Conservation (phyloP, 2,329 filamentous ascomycete genomes). For the Didymella pinodella region DNA sequence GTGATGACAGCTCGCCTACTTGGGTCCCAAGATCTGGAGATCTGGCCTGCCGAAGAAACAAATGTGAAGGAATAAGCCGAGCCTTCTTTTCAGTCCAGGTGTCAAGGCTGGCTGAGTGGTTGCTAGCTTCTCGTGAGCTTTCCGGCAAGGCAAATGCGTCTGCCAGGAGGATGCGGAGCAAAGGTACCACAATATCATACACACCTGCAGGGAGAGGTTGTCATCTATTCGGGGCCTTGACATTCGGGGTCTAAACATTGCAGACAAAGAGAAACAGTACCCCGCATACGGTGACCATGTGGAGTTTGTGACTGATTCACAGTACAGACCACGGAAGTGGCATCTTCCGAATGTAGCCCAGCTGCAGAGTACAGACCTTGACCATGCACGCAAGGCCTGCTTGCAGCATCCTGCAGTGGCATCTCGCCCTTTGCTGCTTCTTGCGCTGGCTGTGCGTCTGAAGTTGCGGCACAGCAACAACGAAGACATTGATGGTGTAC, state of each 20-base stretch:
- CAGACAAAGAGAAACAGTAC: background rate
- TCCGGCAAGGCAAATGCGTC: background rate
- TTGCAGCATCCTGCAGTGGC: conserved; percentile 1
- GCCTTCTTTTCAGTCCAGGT: background rate
- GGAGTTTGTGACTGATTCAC: background rate
- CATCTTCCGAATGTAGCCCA: conserved; percentile 7
- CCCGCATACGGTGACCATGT: conserved; percentile 11
- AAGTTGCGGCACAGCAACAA: background rate
- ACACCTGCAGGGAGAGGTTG: background rate
- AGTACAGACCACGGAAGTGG: conserved; percentile 7
- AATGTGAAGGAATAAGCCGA: background rate
- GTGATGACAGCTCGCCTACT: conserved; percentile 15
- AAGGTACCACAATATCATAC: background rate
- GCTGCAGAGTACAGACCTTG: conserved; percentile 4
- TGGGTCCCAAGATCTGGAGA: conserved; percentile 8
- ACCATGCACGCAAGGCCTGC: conserved; percentile 1
- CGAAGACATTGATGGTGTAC: background rate
- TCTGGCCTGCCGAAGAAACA: conserved; percentile 1
- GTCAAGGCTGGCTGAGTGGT: background rate
- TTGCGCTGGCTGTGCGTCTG: background rate
- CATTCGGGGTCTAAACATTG: background rate
- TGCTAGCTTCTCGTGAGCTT: background rate
- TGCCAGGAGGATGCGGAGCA: background rate
- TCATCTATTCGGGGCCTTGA: background rate
- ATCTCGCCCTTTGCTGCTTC: background rate